Conservation (phyloP, 305 asterid species). For the Fraxinus dipetala region DNA sequence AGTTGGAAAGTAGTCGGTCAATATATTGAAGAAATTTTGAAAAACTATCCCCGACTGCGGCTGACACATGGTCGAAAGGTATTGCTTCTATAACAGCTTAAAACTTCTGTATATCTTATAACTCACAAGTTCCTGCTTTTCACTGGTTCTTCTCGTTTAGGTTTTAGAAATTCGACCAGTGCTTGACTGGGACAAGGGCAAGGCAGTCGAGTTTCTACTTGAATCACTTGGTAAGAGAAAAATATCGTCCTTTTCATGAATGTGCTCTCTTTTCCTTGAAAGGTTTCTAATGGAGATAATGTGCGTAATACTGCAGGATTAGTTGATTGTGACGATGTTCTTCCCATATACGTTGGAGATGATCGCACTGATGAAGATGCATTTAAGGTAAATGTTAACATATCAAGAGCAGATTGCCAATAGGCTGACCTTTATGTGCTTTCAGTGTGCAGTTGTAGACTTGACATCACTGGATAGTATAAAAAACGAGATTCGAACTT, state of each 20-base stretch:
- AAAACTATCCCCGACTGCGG: slow-evolving; percentile 70
- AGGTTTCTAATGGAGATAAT: background rate
- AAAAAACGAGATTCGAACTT: background rate
- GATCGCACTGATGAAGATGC: slow-evolving; percentile 98
- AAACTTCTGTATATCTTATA: background rate
- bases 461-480: background rate
- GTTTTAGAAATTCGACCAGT: slow-evolving; percentile 93
- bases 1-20: slow-evolving; percentile 64
- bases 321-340: slow-evolving; percentile 57
- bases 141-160: slow-evolving; percentile 28
- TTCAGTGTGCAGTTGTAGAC: background rate
- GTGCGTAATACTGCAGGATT: slow-evolving; percentile 41
- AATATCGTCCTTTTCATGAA: background rate
- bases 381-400: slow-evolving; percentile 58
- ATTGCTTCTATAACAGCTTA: slow-evolving; percentile 10
- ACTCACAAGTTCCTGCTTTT: background rate
- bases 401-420: background rate
- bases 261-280: background rate
- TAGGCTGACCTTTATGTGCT: background rate
- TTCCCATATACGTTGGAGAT: slow-evolving; percentile 91
- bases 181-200: slow-evolving; percentile 94
- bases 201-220: slow-evolving; percentile 87
- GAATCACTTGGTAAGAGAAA: slow-evolving; percentile 82
- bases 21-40: slow-evolving; percentile 54
- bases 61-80: slow-evolving; percentile 98